phyloP scores from a whole-genome alignment of 345 rosid genomes.

The Bruguiera sexangula region DNA sequence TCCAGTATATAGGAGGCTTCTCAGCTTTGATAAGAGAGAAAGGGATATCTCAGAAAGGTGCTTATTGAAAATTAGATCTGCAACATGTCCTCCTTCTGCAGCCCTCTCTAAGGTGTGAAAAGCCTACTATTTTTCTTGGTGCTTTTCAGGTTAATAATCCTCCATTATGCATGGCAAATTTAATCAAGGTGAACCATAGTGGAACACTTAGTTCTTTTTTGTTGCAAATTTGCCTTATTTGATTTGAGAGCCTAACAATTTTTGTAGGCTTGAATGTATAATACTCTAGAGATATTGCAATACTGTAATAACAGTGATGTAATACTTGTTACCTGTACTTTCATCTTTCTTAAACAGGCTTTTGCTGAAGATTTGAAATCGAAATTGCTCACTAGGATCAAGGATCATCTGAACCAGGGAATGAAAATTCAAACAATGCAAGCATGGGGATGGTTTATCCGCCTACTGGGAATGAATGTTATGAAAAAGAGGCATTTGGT shows the following conservation, averaged over 20 bases:
- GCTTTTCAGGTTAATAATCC: not conserved
- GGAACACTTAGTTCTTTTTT: not conserved
- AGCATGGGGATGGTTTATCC: slow-evolving; percentile 63
- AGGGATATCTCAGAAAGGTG: slow-evolving; percentile 53
- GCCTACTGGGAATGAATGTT: slow-evolving; percentile 41
- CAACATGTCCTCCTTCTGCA: slow-evolving; percentile 42
- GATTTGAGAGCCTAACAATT: not conserved
- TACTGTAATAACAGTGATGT: not conserved
- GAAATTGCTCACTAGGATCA: slow-evolving; percentile 39
- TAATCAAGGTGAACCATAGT: not conserved
- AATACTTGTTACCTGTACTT: not conserved
- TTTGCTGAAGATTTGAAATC: slow-evolving; percentile 38
- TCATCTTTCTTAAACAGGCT: slow-evolving; percentile 34
- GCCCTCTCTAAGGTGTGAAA: slow-evolving; percentile 43
- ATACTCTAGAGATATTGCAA: not conserved
- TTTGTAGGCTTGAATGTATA: not conserved
- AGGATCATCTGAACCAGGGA: slow-evolving; percentile 41
- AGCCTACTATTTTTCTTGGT: not conserved
- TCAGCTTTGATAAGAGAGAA: slow-evolving; percentile 53
- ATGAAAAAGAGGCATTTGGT: slow-evolving; percentile 37
- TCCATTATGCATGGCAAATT: not conserved
- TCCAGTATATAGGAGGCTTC: slow-evolving; percentile 50
- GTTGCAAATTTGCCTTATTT: not conserved
- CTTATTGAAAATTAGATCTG: slow-evolving; percentile 38
- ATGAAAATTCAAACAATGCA: slow-evolving; percentile 47